Base-by-base conservation (phyloP, 257 asterid genomes). In the Solanum chiquidenum region DNA sequence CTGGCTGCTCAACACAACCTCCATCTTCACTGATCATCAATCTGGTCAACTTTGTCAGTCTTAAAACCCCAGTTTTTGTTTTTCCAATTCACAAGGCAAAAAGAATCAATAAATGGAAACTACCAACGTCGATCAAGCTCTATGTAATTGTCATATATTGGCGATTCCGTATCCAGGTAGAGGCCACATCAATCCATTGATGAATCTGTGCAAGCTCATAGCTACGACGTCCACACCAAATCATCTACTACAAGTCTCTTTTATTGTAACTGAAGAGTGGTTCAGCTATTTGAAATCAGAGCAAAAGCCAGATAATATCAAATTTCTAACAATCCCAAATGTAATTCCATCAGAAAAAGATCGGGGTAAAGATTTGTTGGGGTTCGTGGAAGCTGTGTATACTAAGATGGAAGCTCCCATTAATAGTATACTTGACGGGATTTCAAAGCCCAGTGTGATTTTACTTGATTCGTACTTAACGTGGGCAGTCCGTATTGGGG, bases 341-440 rank as follows among this genome's bases (percentile, higher is more conserved):
- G 89, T 64, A 11, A 42, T 87, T 33, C 89, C 89, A 5, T 87
- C 89, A 5, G 98, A 95, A 93, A 80, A 31, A 86, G 90, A 25
- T 11, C 94, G 98, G 33, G 93, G 91, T 62, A 90, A 90, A 86
- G 93, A 95, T 88, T 92, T 93, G 90, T 21, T 52, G n/a, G 82
- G 90, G 77, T 95, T 95, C 84, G 90, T 93, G 37, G 89, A 89
- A 8, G 98, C 96, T 6, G 91, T 94, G 0, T 91, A 83, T 92
- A 93, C 94, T 1, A 87, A 91, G 85, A 94, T 95, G 98, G 94
- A 64, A 21, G 95, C 90, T 88, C 98, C 96, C 9, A 85, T 94
- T 42, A 94, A 90, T 89, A 88, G 29, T 89, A 91, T 93, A 55
- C 82, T 95, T 55, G 95, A 93, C 33, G 89, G 21, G 8, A 69